Conservation (phyloP, 2,329 filamentous ascomycete species). For the Microsporum canis region DNA sequence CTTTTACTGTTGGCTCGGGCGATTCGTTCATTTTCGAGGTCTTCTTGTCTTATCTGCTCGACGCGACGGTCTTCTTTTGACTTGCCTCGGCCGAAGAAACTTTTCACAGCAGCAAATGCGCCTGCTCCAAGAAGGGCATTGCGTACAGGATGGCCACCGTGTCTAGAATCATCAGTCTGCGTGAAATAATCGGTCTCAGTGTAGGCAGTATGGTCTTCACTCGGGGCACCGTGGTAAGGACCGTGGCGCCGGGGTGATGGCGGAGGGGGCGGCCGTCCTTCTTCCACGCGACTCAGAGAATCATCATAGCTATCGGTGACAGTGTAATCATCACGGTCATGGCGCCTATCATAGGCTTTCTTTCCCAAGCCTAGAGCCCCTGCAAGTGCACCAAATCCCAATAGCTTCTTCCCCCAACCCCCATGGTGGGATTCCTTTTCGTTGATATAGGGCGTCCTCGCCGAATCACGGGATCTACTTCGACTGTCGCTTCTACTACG, state of each 20-base stretch:
- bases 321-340: constrained; percentile 43
- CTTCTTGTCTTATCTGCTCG: constrained; percentile 34
- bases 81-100: constrained; percentile 50
- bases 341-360: constrained; percentile 45
- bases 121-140: constrained; percentile 56
- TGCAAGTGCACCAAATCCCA: constrained; percentile 49
- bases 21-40: constrained; percentile 43
- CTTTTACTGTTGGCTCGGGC: constrained; percentile 44
- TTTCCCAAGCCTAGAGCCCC: constrained; percentile 54
- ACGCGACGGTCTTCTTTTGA: constrained; percentile 36
- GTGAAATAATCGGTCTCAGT: constrained; percentile 31
- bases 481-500: background rate
- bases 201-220: constrained; percentile 28
- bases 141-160: constrained; percentile 36
- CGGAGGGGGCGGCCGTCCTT: constrained; percentile 40
- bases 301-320: constrained; percentile 34
- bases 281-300: constrained; percentile 37
- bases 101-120: constrained; percentile 48
- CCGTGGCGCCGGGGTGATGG: constrained; percentile 17
- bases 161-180: constrained; percentile 31
- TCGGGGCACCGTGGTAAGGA: constrained; percentile 22
- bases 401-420: constrained; percentile 50
- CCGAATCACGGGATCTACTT: background rate
- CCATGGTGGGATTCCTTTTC: constrained; percentile 54
- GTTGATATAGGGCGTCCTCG: constrained; percentile 45